These are phyloP conservation scores for Alternaria solani DNA, from an alignment of 2,329 filamentous ascomycete species.

Conservation along the genomic window DNA sequence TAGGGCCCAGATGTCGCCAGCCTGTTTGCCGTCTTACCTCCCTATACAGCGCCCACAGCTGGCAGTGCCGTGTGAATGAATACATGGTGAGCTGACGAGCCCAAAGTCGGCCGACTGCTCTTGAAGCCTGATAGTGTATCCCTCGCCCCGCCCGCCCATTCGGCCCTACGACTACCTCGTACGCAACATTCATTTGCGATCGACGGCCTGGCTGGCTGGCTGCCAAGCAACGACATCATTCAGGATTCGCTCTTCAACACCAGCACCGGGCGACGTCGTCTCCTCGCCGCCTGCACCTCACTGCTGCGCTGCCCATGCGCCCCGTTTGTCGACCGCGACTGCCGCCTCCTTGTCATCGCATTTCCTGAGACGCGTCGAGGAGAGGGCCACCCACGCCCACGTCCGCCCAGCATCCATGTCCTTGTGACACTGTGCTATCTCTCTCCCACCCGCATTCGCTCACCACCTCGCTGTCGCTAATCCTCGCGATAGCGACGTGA, in stretches of 20 bases:
- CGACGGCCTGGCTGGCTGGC: conserved; percentile 13
- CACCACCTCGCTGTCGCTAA: conserved; percentile 25
- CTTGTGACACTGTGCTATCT: conserved; percentile 50
- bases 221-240: conserved; percentile 41
- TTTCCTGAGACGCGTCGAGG: conserved; percentile 25
- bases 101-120: conserved; percentile 1
- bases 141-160: conserved; percentile 23
- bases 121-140: conserved; percentile 7
- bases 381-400: conserved; percentile 18
- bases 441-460: conserved; percentile 18
- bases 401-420: conserved; percentile 42
- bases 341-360: conserved; percentile 12
- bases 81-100: conserved; percentile 24
- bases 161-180: conserved; percentile 27
- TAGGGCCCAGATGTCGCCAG: conserved; percentile 8
- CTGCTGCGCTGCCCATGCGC: conserved; percentile 24
- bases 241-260: conserved; percentile 21
- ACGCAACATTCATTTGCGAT: conserved; percentile 24
- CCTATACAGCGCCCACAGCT: not conserved
- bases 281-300: conserved; percentile 10
- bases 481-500: conserved; percentile 20
- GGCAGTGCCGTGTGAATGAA: conserved; percentile 4
- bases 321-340: conserved; percentile 22
- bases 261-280: conserved; percentile 6
- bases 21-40: conserved; percentile 5